phyloP scores from a whole-genome alignment of 257 asterid species.

The Oldenlandia corymbosa region DNA sequence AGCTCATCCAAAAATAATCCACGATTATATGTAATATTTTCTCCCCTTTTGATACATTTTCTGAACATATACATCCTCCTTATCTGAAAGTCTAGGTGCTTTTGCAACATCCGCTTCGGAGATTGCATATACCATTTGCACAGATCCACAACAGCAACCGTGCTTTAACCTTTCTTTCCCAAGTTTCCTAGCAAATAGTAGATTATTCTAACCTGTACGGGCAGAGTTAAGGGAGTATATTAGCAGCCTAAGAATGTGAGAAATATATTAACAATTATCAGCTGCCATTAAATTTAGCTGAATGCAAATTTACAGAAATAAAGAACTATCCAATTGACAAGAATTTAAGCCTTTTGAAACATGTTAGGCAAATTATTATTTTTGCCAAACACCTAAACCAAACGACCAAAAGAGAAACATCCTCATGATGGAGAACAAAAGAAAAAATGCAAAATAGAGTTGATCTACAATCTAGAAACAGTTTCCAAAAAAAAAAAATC shows the following conservation, averaged over 20 bases:
- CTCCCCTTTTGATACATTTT: conserved; percentile 39
- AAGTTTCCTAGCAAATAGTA: conserved; percentile 55
- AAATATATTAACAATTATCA: neutral
- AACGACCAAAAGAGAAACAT: neutral
- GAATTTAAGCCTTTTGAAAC: neutral
- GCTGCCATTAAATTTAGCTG: neutral
- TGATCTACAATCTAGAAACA: neutral
- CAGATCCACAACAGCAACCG: conserved; percentile 64
- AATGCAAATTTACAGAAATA: neutral
- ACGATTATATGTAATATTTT: conserved; percentile 34
- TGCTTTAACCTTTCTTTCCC: conserved; percentile 39
- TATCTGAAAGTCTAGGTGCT: conserved; percentile 34
- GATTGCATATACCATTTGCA: conserved; percentile 48
- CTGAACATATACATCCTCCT: conserved; percentile 33
- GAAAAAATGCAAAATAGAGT: too few species aligned
- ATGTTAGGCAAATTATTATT: neutral
- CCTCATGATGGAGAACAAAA: too few species aligned
- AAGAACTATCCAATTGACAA: neutral
- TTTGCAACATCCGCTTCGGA: conserved; percentile 39
- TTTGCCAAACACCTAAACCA: neutral
- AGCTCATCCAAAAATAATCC: neutral
- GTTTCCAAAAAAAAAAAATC: too few species aligned
- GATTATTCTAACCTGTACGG: conserved; percentile 53
- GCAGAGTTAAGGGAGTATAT: neutral
- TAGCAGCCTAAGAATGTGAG: neutral